phyloP scores from a whole-genome alignment of 2,329 filamentous ascomycete genomes.

The Talaromyces atroroseus region DNA sequence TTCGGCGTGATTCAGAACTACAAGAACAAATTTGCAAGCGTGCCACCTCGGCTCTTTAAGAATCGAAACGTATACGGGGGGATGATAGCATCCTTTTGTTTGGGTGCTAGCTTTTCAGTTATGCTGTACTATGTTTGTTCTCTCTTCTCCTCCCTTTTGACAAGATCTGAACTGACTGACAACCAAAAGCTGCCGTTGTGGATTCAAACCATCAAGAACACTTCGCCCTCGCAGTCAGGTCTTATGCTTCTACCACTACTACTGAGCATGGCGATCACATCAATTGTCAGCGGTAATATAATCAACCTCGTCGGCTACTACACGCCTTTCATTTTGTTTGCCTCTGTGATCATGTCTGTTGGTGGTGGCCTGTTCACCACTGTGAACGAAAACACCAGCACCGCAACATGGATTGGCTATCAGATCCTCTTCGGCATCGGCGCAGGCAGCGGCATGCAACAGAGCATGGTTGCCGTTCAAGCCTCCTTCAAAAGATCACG shows the following conservation, averaged over 20 bases:
- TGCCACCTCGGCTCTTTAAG: conserved; percentile 10
- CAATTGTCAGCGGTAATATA: conserved; percentile 22
- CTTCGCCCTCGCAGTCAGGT: conserved; percentile 32
- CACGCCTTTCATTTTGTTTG: conserved; percentile 24
- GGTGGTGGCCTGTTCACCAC: conserved; percentile 29
- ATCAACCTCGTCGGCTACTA: conserved; percentile 24
- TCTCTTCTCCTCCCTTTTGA: conserved; percentile 8
- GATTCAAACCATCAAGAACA: conserved; percentile 36
- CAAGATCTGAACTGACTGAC: not conserved
- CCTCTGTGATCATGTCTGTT: conserved; percentile 22
- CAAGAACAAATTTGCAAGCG: conserved; percentile 10
- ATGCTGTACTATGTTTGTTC: conserved; percentile 16
- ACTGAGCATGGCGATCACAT: conserved; percentile 25
- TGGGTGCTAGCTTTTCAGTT: conserved; percentile 12
- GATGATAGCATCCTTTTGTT: conserved; percentile 9
- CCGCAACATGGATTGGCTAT: conserved; percentile 20
- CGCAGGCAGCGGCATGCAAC: conserved; percentile 23
- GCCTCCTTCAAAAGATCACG: conserved; percentile 25
- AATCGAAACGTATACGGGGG: conserved; percentile 15
- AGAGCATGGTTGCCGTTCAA: conserved; percentile 30
- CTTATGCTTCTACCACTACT: conserved; percentile 39
- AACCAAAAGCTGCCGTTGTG: conserved; percentile 16
- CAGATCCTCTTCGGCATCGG: conserved; percentile 22
- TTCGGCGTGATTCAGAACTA: conserved; percentile 15
- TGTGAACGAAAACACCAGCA: conserved; percentile 19